Evolutionary conservation across 164 flowering plant species (phyloP).

Genomic region (Kingdonia uniflora): DNA sequence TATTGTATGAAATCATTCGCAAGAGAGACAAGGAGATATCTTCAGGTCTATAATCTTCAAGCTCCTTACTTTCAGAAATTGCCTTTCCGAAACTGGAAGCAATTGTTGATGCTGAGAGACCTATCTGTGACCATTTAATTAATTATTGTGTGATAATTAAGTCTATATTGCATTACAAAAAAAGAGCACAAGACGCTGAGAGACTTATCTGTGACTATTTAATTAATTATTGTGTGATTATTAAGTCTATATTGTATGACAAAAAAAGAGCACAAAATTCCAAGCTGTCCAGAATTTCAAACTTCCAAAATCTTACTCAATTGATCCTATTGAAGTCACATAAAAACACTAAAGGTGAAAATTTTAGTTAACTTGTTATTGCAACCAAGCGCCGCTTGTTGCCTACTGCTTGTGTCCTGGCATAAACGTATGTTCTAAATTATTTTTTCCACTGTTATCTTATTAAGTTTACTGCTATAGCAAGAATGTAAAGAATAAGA

Average conservation of each 20-base stretch:
- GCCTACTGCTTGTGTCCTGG: too few species aligned
- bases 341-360: too few species aligned
- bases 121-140: slow-evolving; percentile 46
- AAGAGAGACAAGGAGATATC: slow-evolving; percentile 88
- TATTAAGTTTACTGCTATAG: too few species aligned
- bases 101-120: slow-evolving; percentile 92
- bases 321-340: too few species aligned
- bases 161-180: too few species aligned
- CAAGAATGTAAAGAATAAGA: neutral
- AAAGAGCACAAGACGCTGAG: slow-evolving; percentile 43
- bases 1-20: slow-evolving; percentile 95
- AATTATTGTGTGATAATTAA: neutral
- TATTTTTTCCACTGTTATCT: too few species aligned
- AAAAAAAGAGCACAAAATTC: slow-evolving; percentile 29
- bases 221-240: neutral
- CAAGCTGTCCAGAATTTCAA: slow-evolving; percentile 14
- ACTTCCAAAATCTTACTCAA: too few species aligned
- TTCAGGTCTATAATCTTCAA: slow-evolving; percentile 92
- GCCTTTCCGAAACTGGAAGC: slow-evolving; percentile 98
- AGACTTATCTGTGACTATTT: slow-evolving; percentile 66
- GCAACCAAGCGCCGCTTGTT: too few species aligned
- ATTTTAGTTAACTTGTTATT: too few species aligned
- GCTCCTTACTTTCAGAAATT: slow-evolving; percentile 81
- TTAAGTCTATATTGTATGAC: too few species aligned
- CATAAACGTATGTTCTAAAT: too few species aligned